Base-by-base conservation (phyloP, 768 basidiomycete species). In the Tylopilus sp. region DNA sequence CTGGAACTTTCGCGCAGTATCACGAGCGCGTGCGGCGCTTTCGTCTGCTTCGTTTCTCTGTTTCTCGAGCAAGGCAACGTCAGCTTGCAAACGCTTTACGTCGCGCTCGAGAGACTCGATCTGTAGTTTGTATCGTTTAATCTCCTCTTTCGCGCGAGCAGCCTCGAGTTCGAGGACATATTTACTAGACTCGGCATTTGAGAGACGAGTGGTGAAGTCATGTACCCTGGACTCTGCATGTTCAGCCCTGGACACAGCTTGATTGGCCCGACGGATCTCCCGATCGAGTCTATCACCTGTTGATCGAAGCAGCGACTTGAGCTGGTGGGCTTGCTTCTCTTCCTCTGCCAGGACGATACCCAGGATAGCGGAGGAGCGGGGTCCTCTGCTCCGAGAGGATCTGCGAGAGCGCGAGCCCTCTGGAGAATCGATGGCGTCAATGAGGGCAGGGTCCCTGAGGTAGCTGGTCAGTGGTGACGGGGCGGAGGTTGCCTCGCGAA, bases 201-300 rank as follows among this genome's bases (percentile, higher is more conserved):
- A 67, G 5, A 75, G 65, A 25, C 74, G 71, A 8, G 65, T 59
- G 13, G 67, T 52, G 17, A 74, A 59, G 33, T 80, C 78, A 41
- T 65, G 74, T 45, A 74, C 74, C 45, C 70, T 69, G n/a, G 65
- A 59, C 64, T 83, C 82, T 25, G 82, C 76, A 40, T 69, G 71
- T 43, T 77, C 75, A 40, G 79, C 82, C 38, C 81, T 76, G 36
- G 69, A 56, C 31, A 74, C 74, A 0, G 78, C 78, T 33, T 77
- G 72, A 40, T 79, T 77, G n/a, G 77, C 80, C 42, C 79, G 70
- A 23, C 75, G 74, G 47, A 74, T 77, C 69, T 84, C 83, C 42
- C 74, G 69, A 59, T 84, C 79, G 35, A 87, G 71, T 43, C 75
- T 73, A 47, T 81, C 79, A 18, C 75, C 74, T 5, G 82, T 75